Percentiles rank a stretch among this genome's conserved stretches.
Conservation (phyloP, 148 eudicot species). For the Rhododendron henanense region DNA sequence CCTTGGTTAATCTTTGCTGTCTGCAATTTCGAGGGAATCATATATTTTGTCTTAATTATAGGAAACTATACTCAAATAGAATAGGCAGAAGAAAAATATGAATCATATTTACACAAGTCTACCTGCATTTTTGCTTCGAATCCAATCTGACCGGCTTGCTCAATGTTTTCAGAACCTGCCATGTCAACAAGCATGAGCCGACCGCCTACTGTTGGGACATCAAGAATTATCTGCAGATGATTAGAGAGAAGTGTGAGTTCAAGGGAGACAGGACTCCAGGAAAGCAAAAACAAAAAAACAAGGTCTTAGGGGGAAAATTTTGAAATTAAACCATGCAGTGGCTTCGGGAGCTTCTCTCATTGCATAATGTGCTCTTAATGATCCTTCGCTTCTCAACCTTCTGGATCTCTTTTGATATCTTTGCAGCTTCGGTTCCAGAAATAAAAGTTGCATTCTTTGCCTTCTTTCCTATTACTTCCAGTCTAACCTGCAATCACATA, state of each 20-base stretch:
- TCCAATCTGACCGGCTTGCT: constrained; percentile 94
- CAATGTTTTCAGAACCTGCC: constrained; percentile 99
- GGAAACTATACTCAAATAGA: neutral
- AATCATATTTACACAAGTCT: neutral
- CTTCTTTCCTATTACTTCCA: constrained; percentile 91
- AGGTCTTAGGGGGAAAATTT: neutral
- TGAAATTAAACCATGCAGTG: constrained; percentile 77
- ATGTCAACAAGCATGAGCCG: constrained; percentile 96
- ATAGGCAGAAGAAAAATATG: neutral
- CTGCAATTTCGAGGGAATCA: constrained; percentile 35
- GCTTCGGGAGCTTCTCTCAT: constrained; percentile 93
- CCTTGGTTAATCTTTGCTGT: constrained; percentile 97
- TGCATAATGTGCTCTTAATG: constrained; percentile 79
- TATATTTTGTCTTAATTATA: neutral
- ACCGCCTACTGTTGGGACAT: constrained; percentile 96
- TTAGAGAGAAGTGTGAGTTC: neutral
- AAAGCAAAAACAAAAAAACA: neutral
- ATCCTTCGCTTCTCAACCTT: constrained; percentile 96
- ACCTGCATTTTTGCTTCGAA: constrained; percentile 96
- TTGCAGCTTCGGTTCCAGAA: constrained; percentile 89
- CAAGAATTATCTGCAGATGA: constrained; percentile 67
- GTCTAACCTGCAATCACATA: constrained; percentile 53
- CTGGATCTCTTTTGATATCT: constrained; percentile 90
- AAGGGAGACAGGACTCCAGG: neutral
- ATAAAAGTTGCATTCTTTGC: constrained; percentile 96